A percentile compares a stretch with the other conserved stretches of the same genome.
Conservation (phyloP, 345 rosid genomes). For the Lenwebbia sp. region DNA sequence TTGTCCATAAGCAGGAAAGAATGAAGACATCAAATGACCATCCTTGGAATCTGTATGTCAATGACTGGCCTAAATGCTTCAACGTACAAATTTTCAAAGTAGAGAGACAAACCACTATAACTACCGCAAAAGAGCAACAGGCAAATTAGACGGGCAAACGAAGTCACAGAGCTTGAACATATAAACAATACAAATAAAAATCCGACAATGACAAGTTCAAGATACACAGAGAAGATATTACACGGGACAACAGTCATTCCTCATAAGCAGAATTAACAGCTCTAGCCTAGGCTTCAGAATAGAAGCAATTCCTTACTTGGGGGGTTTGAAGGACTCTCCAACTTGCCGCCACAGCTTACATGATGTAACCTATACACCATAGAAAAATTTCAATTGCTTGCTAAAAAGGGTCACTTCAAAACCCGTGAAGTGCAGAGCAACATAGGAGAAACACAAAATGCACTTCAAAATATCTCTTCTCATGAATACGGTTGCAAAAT, state of each 20-base stretch:
- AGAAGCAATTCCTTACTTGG: slow-evolving; percentile 41
- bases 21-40: not conserved
- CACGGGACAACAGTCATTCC: not conserved
- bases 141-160: not conserved
- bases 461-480: not conserved
- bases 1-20: not conserved
- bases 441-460: not conserved
- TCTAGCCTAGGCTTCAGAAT: not conserved
- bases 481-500: not conserved
- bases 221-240: not conserved
- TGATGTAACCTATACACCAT: slow-evolving; percentile 44
- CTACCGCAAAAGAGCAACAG: not conserved
- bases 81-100: not conserved
- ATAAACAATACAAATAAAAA: not conserved
- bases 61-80: not conserved
- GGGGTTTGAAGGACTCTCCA: slow-evolving; percentile 78
- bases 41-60: not conserved
- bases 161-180: not conserved
- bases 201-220: not conserved
- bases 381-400: not conserved
- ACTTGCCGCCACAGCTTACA: slow-evolving; percentile 74
- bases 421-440: not conserved
- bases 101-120: not conserved
- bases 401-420: not conserved
- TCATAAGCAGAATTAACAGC: not conserved